Evolutionary conservation across 2,329 filamentous ascomycete species (phyloP), one percentile per base, ranked within the genome.

Genomic region (Mycosphaerella sp.): DNA sequence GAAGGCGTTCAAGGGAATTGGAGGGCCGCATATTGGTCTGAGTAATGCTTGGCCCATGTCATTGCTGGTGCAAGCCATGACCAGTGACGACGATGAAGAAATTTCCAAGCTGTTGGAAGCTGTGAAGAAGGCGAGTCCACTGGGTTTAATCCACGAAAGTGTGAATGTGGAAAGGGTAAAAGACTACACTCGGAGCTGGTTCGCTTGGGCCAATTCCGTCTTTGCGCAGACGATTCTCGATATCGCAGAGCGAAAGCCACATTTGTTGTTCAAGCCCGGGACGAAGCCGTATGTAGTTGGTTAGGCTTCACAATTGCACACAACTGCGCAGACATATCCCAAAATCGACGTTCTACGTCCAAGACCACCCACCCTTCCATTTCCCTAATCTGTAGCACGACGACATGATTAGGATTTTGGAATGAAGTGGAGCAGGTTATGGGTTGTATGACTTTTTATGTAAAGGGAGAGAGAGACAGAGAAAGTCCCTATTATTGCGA

Each of bases 21-120:
- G 93, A 61, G 93, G 89, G 1, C 81, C 81, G 28, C 81, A 85
- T 59, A 86, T 96, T 59, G 93, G 93, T 0, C 73, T 95, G n/a
- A 75, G 80, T 62, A 87, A 95, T 59, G 93, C 91, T 6, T 98
- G 93, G 93, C 93, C 93, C 0, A 97, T 98, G 89, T 93, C 87
- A 66, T 73, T 96, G 56, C 76, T 98, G 7, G 80, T 96, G 16
- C 90, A 96, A 70, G 89, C 88, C 2, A 89, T 93, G 78, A 98
- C 93, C 0, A 86, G 84, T 5, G 79, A 91, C 44, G 77, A 90
- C 51, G 90, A 95, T 54, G 75, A 77, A 0, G 93, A 98, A 72
- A 97, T 98, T 57, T 74, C 71, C 54, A 76, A 80, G 43, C 87
- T 85, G 56, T 70, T 98, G 21, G 74, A 81, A 6, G 68, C 85